phyloP scores from a whole-genome alignment of 352 stramenopile species.

The Globisporangium canariense region DNA sequence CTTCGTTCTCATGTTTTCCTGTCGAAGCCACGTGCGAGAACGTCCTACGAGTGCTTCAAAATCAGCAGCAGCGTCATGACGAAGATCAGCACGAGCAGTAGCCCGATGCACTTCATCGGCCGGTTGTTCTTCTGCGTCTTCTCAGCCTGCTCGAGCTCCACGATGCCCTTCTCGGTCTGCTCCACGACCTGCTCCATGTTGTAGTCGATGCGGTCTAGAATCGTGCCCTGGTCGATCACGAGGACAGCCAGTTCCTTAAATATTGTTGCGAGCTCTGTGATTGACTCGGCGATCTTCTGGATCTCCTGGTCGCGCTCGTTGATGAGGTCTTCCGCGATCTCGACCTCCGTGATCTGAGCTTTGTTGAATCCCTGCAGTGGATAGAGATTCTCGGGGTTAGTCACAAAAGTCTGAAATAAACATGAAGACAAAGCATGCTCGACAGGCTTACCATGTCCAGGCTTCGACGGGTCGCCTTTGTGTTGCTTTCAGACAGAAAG shows the following conservation, averaged over 20 bases:
- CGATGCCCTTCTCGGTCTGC: constrained; percentile 97
- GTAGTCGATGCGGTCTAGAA: constrained; percentile 99
- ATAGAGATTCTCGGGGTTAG: too few species aligned
- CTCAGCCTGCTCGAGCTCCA: constrained; percentile 99
- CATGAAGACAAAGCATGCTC: not conserved
- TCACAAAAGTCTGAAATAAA: too few species aligned
- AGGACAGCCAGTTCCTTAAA: constrained; percentile 99
- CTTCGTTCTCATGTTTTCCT: constrained; percentile 2
- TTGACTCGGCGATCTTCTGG: constrained; percentile 97
- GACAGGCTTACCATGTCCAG: constrained; percentile 41
- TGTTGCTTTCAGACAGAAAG: constrained; percentile 82
- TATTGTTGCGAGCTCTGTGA: constrained; percentile 98
- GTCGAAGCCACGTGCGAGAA: not conserved
- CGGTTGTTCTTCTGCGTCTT: constrained; percentile 97
- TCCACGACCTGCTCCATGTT: constrained; percentile 99
- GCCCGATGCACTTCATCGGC: constrained; percentile 93
- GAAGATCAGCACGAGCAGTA: constrained; percentile 92
- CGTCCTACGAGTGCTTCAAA: constrained; percentile 83
- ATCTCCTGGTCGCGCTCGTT: constrained; percentile 96
- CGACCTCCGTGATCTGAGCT: constrained; percentile 94
- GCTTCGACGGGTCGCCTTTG: constrained; percentile 49
- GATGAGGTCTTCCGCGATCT: constrained; percentile 94
- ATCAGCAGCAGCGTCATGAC: constrained; percentile 92
- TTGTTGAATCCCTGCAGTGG: constrained; percentile 88
- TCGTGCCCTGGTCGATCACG: constrained; percentile 99